Evolutionary conservation across 2,329 filamentous ascomycete species (phyloP), one percentile per base, ranked within the genome.

Genomic region (Beauveria australis): DNA sequence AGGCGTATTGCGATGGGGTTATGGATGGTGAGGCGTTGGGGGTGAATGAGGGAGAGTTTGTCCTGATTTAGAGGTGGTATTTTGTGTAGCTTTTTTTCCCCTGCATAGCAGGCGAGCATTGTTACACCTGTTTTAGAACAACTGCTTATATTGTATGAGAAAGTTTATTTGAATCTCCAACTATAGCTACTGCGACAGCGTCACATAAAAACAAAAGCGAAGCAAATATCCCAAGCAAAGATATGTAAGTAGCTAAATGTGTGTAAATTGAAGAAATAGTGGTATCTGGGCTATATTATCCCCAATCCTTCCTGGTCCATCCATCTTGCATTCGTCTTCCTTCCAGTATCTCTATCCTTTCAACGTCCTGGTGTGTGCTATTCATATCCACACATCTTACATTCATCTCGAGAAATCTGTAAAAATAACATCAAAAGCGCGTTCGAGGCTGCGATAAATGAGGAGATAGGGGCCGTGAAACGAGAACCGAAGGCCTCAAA

Each of bases 1-100:
- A 71, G 61, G 66, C 66, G 2, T 74, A 73, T 52, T 73, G 71
- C 41, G 70, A 73, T 19, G 71, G 71, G 3, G 54, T 73, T 18
- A 74, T 73, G 71, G 59, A 72, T 16, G 72, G 71, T 1, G 69
- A 73, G 62, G 57, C 67, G 16, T 53, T 70, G 60, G 55, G 49
- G 14, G n/a, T 18, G 22, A 40, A 47, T 53, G 49, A 53, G 19
- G 18, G 41, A n/a, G 49, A 48, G 19, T 53, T 60, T 53, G 57
- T 60, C 26, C 19, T 53, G 14, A 30, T 60, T 30, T 59, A 43
- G 12, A 9, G 10, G 41, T 43, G 5, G 16, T n/a, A 18, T 37
- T 37, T 14, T 37, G 12, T 37, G 33, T 37, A 37, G 33, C 3
- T 33, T 2, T 28, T 46, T 33, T 60, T 26, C 16, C 18, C 9